Evolutionary conservation across 805 yeast species (phyloP).

Genomic region (Suhomyces canberraensis): DNA sequence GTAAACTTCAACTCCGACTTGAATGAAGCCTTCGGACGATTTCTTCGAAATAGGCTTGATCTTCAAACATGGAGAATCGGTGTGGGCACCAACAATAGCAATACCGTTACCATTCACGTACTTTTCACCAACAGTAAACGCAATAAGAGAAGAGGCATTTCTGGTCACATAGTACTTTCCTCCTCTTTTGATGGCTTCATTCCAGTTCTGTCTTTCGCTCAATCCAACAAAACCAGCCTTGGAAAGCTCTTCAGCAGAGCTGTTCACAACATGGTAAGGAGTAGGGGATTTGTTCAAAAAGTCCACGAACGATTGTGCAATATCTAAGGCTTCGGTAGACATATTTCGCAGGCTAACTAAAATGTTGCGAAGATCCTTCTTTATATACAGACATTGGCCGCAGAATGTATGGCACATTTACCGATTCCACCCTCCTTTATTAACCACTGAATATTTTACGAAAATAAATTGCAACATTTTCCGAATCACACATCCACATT

Average conservation of each 20-base stretch:
- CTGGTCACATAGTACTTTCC: constrained; percentile 84
- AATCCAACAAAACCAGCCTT: constrained; percentile 71
- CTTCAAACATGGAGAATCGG: constrained; percentile 88
- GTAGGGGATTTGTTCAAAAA: constrained; percentile 87
- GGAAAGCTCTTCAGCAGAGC: constrained; percentile 52
- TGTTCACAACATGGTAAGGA: constrained; percentile 87
- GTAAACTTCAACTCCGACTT: constrained; percentile 89
- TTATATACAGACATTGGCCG: no score
- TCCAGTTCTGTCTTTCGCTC: constrained; percentile 71
- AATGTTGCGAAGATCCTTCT: no score
- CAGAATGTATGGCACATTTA: no score
- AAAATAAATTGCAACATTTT: no score
- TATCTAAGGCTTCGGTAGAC: constrained; percentile 17
- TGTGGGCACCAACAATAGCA: constrained; percentile 92
- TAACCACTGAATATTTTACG: no score
- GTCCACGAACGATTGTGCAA: constrained; percentile 62
- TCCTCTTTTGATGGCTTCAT: constrained; percentile 39
- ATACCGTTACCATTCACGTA: constrained; percentile 78
- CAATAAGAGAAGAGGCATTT: constrained; percentile 84
- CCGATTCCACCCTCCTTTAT: no score
- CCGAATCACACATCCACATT: no score
- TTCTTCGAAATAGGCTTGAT: constrained; percentile 83
- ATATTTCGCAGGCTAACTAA: background rate
- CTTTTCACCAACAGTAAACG: constrained; percentile 74
- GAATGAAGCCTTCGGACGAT: constrained; percentile 69